A percentile compares a stretch with the other conserved stretches of the same genome.
phyloP scores from a whole-genome alignment of 106 monocot species.

The Hemerocallis citrina region DNA sequence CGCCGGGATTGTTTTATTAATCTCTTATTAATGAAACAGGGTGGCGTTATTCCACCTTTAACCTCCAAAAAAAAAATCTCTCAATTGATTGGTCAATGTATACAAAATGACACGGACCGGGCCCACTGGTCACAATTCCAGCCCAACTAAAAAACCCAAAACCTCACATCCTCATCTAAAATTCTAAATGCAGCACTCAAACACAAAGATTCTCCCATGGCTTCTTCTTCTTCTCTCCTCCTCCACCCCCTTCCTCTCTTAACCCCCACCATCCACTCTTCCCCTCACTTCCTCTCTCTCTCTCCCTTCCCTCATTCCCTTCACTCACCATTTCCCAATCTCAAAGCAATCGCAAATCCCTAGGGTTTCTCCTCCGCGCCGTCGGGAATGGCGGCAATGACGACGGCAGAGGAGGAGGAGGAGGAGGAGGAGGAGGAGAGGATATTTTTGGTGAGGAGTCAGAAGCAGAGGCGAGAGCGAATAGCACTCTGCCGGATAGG shows the following conservation, averaged over 20 bases:
- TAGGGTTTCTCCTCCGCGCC: neutral
- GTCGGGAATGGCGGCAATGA: neutral
- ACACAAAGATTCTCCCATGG: too few species aligned
- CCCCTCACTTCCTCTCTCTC: neutral
- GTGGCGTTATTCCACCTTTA: too few species aligned
- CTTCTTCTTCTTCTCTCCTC: slow-evolving; percentile 10
- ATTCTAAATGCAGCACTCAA: too few species aligned
- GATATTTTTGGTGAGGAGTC: neutral
- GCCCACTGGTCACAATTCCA: too few species aligned
- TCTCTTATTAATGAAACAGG: too few species aligned
- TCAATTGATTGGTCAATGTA: too few species aligned
- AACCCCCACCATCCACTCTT: neutral
- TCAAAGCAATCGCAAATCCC: neutral
- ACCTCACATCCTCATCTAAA: too few species aligned
- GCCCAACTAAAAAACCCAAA: too few species aligned
- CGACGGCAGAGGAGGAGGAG: too few species aligned
- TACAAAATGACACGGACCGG: too few species aligned
- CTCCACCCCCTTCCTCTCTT: slow-evolving; percentile 3
- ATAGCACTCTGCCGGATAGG: slow-evolving; percentile 39
- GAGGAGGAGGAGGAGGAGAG: neutral
- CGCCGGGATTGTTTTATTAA: too few species aligned
- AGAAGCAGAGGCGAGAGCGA: slow-evolving; percentile 12
- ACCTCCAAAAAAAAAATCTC: too few species aligned
- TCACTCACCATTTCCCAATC: neutral
- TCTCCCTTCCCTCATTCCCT: neutral